Percentiles rank a stretch among this genome's conserved stretches.
Conservation (phyloP, 106 monocot species). For the Vanilla planifolia region DNA sequence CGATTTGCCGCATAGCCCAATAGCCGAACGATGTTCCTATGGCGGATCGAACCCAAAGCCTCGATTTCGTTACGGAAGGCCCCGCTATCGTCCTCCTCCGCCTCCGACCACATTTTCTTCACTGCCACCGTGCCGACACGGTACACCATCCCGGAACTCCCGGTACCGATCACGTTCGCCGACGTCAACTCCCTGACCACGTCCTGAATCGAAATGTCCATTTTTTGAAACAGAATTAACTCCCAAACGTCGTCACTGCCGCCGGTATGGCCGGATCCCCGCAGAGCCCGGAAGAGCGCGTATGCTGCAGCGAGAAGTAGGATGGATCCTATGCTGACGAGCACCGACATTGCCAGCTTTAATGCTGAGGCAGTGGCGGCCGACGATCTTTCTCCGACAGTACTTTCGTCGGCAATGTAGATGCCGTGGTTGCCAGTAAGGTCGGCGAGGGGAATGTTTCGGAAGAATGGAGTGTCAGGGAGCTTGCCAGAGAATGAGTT, state of each 20-base stretch:
- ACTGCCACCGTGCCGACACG: conserved; percentile 64
- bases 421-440: conserved; percentile 59
- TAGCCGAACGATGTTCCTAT: conserved; percentile 81
- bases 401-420: conserved; percentile 20
- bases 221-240: conserved; percentile 76
- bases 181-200: conserved; percentile 49
- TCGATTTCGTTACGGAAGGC: conserved; percentile 69
- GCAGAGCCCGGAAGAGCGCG: conserved; percentile 35
- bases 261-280: background rate
- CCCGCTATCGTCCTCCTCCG: conserved; percentile 27
- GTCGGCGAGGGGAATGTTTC: conserved; percentile 54
- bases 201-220: conserved; percentile 57
- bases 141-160: conserved; percentile 96
- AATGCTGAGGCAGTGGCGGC: conserved; percentile 16
- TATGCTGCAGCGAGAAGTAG: conserved; percentile 42
- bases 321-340: conserved; percentile 38
- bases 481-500: conserved; percentile 80
- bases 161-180: conserved; percentile 84
- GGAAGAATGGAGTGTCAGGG: conserved; percentile 76
- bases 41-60: conserved; percentile 61
- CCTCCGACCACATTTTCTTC: conserved; percentile 81
- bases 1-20: conserved; percentile 66
- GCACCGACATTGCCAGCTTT: conserved; percentile 68
- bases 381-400: background rate
- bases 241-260: conserved; percentile 47